Percentiles rank a stretch among this genome's conserved stretches.
Evolutionary conservation across 2,329 filamentous ascomycete species (phyloP).

Genomic region (Neonectria hederae): DNA sequence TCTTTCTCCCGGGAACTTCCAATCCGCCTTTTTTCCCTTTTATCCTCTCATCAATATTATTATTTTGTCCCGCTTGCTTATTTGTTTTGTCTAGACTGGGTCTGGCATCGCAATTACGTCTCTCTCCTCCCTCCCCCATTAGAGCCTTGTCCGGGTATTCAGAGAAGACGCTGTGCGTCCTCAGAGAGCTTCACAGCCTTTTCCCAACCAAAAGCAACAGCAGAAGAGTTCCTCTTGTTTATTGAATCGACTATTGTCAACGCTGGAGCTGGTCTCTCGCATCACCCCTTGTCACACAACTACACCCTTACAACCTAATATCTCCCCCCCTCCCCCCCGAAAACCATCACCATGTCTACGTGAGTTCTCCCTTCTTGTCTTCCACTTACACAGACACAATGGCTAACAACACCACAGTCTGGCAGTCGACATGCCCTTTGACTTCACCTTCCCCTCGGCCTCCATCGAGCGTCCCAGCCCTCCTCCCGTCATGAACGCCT

Average conservation of each 20-base stretch:
- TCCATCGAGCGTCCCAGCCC: conserved; percentile 46
- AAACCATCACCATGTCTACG: conserved; percentile 46
- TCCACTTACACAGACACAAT: conserved; percentile 9
- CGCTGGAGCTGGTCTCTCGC: conserved; percentile 39
- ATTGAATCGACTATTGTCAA: conserved; percentile 24
- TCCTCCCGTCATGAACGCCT: conserved; percentile 49
- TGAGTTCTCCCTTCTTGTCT: conserved; percentile 38
- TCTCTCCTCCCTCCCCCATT: not conserved
- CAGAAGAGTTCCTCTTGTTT: conserved; percentile 4
- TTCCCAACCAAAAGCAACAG: conserved; percentile 1
- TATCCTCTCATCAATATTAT: conserved; percentile 1
- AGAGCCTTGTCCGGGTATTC: not conserved
- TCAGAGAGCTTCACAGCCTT: conserved; percentile 9
- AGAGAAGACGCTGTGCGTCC: conserved; percentile 1
- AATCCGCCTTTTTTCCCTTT: conserved; percentile 6
- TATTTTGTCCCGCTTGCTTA: conserved; percentile 9
- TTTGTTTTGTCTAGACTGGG: conserved; percentile 23
- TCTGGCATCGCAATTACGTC: conserved; percentile 35
- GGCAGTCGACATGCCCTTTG: conserved; percentile 70
- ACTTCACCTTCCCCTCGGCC: conserved; percentile 63
- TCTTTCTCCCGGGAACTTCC: conserved; percentile 7
- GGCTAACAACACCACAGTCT: conserved; percentile 56
- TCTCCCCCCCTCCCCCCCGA: conserved; percentile 3
- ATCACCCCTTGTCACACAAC: conserved; percentile 28
- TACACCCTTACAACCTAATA: conserved; percentile 36